These are phyloP conservation scores for Blakeslea trispora DNA, from an alignment of 371 early-diverging fungal genomes.

Conservation along the genomic window DNA sequence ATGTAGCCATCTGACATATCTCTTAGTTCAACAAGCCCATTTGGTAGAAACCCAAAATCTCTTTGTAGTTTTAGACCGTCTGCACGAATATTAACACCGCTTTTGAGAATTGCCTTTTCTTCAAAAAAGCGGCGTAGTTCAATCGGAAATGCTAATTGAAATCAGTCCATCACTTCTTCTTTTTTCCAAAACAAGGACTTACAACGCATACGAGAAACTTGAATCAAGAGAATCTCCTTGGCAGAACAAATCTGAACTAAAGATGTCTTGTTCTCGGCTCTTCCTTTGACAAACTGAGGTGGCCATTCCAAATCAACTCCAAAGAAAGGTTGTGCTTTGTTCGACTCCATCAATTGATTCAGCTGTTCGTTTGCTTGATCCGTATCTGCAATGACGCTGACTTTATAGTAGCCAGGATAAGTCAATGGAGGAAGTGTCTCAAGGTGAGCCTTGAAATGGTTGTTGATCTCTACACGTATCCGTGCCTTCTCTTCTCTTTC, in stretches of 20 bases:
- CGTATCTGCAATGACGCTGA: slow-evolving; percentile 15
- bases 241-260: slow-evolving; percentile 58
- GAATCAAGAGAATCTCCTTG: slow-evolving; percentile 47
- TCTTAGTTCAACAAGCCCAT: slow-evolving; percentile 54
- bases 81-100: slow-evolving; percentile 55
- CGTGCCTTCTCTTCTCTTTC: slow-evolving; percentile 3
- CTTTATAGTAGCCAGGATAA: slow-evolving; percentile 27
- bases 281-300: slow-evolving; percentile 38
- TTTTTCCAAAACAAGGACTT: background rate
- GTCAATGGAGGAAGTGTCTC: slow-evolving; percentile 11
- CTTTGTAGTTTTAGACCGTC: slow-evolving; percentile 53
- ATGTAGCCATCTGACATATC: slow-evolving; percentile 25
- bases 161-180: background rate
- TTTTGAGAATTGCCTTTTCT: slow-evolving; percentile 41
- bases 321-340: slow-evolving; percentile 24
- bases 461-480: background rate
- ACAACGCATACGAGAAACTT: slow-evolving; percentile 46
- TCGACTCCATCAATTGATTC: slow-evolving; percentile 6
- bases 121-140: slow-evolving; percentile 42
- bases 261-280: slow-evolving; percentile 41
- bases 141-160: slow-evolving; percentile 38
- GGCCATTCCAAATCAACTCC: slow-evolving; percentile 66
- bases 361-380: slow-evolving; percentile 17
- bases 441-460: slow-evolving; percentile 11
- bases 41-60: slow-evolving; percentile 53